Conservation (phyloP, 2,329 filamentous ascomycete species). For the Xylaria sp. region DNA sequence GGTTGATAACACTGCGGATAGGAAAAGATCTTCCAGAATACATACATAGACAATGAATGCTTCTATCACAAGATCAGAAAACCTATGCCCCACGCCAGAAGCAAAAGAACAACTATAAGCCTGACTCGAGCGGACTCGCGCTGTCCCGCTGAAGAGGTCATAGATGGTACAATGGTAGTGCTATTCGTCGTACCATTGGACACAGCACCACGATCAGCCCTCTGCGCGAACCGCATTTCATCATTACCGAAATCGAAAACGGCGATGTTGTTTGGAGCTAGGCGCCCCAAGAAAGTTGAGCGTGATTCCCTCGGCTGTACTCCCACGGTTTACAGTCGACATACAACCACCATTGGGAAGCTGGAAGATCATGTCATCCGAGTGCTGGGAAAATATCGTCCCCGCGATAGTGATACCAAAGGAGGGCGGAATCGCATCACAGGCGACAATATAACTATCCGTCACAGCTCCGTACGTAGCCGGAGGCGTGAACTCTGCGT, state of each 20-base stretch:
- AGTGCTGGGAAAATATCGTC: constrained; percentile 6
- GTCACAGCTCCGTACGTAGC: constrained; percentile 4
- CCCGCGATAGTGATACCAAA: constrained; percentile 15
- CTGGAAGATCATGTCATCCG: constrained; percentile 21
- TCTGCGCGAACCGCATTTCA: constrained; percentile 25
- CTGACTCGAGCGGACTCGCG: neutral
- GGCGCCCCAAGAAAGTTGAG: constrained; percentile 14
- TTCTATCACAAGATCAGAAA: constrained; percentile 4
- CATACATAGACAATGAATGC: neutral
- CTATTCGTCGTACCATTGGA: neutral
- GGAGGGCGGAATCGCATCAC: constrained; percentile 11
- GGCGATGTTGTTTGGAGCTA: constrained; percentile 15
- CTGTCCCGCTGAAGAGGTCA: neutral
- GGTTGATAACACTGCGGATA: neutral
- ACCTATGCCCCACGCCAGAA: neutral
- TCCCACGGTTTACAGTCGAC: constrained; percentile 12
- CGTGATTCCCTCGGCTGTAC: neutral
- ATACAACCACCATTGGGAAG: constrained; percentile 15
- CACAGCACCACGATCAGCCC: neutral
- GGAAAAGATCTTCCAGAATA: neutral
- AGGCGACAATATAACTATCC: constrained; percentile 6
- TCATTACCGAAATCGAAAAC: constrained; percentile 20
- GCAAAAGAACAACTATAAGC: neutral
- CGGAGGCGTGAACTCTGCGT: constrained; percentile 12
- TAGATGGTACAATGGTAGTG: neutral